Percentiles rank a stretch among this genome's conserved stretches.
Conservation (phyloP, 305 asterid species). For the Fraxinus sp. region DNA sequence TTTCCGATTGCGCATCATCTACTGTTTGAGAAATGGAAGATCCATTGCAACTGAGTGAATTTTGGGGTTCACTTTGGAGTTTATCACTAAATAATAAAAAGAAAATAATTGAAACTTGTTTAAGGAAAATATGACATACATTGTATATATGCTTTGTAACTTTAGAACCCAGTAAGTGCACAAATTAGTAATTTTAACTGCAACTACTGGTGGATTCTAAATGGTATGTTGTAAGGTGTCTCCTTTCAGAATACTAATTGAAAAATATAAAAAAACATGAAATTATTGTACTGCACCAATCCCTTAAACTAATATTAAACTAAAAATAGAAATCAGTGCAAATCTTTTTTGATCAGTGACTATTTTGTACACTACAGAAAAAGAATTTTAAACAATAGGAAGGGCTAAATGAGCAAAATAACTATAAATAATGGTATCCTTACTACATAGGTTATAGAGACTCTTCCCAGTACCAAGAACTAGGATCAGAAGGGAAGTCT, state of each 20-base stretch:
- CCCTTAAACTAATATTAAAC: neutral
- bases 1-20: slow-evolving; percentile 35
- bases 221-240: neutral
- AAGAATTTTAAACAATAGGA: neutral
- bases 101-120: neutral
- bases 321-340: neutral
- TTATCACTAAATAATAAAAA: slow-evolving; percentile 32
- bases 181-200: neutral
- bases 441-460: neutral
- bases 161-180: neutral
- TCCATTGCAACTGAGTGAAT: slow-evolving; percentile 29
- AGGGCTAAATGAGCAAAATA: neutral
- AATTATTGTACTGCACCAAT: neutral
- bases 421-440: neutral
- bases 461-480: neutral
- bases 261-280: neutral
- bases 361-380: neutral
- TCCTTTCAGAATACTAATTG: neutral
- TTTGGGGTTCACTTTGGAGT: slow-evolving; percentile 20
- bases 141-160: neutral
- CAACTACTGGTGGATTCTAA: neutral
- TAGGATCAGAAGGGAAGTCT: neutral
- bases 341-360: neutral
- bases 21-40: slow-evolving; percentile 21
- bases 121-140: neutral